phyloP scores from a whole-genome alignment of 768 basidiomycete species.

The Xerocomellus dryophilus region DNA sequence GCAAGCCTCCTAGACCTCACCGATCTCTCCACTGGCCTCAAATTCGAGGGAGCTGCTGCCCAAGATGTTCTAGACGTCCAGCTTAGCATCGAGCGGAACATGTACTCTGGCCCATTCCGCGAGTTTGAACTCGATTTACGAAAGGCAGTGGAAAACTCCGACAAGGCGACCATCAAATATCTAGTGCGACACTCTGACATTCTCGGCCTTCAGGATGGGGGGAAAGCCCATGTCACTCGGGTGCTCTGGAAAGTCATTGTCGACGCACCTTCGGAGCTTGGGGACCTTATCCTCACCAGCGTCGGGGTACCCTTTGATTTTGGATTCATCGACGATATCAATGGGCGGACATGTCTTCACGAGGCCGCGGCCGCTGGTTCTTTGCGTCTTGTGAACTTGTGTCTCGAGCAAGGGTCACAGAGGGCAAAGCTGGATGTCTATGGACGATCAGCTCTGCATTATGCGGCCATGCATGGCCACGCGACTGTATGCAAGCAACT shows the following conservation, averaged over 20 bases:
- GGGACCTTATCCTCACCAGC: conserved; percentile 70
- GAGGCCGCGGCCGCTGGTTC: conserved; percentile 88
- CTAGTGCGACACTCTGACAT: conserved; percentile 69
- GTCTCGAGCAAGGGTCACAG: conserved; percentile 69
- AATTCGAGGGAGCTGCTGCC: conserved; percentile 75
- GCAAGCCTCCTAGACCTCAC: conserved; percentile 77
- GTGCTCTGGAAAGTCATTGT: conserved; percentile 93
- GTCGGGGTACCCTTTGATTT: conserved; percentile 78
- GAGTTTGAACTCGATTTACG: conserved; percentile 88
- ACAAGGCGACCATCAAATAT: conserved; percentile 60
- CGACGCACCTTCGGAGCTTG: conserved; percentile 70
- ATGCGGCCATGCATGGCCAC: conserved; percentile 93
- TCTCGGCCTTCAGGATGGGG: conserved; percentile 56
- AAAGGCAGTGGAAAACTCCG: conserved; percentile 65
- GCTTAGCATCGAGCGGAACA: conserved; percentile 58
- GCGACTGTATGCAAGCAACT: conserved; percentile 70
- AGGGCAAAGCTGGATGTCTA: conserved; percentile 81
- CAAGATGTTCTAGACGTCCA: conserved; percentile 75
- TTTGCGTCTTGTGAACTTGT: conserved; percentile 72
- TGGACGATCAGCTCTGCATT: conserved; percentile 91
- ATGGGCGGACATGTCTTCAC: conserved; percentile 89
- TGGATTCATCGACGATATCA: conserved; percentile 93
- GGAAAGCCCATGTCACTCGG: conserved; percentile 73
- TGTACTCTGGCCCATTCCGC: conserved; percentile 69
- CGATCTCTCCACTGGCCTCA: conserved; percentile 69